Conservation (phyloP, 225 moss, liverwort and hornwort species). For the Polytrichum formosum region DNA sequence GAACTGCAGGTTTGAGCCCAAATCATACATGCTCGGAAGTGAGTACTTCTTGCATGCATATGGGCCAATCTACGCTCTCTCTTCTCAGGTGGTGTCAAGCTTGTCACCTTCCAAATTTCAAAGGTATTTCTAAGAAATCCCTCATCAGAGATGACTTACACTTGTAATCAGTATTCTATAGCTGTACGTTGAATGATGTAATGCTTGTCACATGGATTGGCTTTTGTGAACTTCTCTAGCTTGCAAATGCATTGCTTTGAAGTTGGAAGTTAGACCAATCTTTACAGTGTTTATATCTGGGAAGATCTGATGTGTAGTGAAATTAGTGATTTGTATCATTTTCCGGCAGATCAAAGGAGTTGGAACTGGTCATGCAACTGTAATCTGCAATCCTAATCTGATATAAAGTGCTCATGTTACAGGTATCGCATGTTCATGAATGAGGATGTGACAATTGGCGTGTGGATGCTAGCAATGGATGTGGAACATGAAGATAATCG, state of each 20-base stretch:
- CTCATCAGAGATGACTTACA: too few relatives aligned
- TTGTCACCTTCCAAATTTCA: constrained; percentile 65
- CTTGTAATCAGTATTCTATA: too few relatives aligned
- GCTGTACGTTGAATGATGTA: too few relatives aligned
- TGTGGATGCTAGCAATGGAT: constrained; percentile 96
- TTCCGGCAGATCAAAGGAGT: too few relatives aligned
- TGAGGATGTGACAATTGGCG: constrained; percentile 95
- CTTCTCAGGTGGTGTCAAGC: constrained; percentile 76
- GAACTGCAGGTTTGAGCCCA: constrained; percentile 78
- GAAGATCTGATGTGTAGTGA: too few relatives aligned
- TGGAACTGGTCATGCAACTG: too few relatives aligned
- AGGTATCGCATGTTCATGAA: constrained; percentile 96
- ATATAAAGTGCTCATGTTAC: constrained; percentile 13
- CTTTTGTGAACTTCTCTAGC: too few relatives aligned
- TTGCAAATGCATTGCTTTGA: too few relatives aligned
- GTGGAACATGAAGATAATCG: constrained; percentile 91
- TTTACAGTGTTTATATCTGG: too few relatives aligned
- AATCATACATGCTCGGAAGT: constrained; percentile 71
- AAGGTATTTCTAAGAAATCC: constrained; percentile 32
- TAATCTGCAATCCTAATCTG: background rate
- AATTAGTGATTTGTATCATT: too few relatives aligned
- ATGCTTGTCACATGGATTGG: too few relatives aligned
- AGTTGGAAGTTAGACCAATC: too few relatives aligned
- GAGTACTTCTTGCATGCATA: constrained; percentile 98
- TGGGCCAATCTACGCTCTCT: constrained; percentile 94